Conservation (phyloP, 108 stramenopile species). For the Cafeteria roenbergensis region DNA sequence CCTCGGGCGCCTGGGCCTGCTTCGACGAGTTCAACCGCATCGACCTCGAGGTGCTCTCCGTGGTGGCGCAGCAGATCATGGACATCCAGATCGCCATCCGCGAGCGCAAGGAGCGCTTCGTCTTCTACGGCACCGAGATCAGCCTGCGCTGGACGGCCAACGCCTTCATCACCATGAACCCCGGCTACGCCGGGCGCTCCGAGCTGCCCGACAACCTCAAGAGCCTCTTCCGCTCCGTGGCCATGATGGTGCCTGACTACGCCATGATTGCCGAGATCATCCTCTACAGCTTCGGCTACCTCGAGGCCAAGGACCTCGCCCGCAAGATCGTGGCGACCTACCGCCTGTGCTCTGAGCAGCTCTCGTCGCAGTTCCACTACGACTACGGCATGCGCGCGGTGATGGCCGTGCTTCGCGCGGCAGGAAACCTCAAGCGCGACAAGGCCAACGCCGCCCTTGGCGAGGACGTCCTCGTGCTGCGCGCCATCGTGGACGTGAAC, state of each 20-base stretch:
- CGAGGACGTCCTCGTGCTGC: constrained; percentile 14
- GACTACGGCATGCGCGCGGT: constrained; percentile 61
- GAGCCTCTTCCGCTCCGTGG: constrained; percentile 53
- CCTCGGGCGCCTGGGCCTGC: constrained; percentile 51
- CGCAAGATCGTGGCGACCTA: constrained; percentile 59
- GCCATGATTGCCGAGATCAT: constrained; percentile 56
- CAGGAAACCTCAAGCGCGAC: constrained; percentile 50
- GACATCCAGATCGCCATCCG: constrained; percentile 48
- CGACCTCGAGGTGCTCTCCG: constrained; percentile 44
- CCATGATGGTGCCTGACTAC: constrained; percentile 64
- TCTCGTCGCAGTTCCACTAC: constrained; percentile 51
- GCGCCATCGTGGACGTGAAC: constrained; percentile 55
- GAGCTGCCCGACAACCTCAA: constrained; percentile 47
- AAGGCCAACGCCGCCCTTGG: background rate
- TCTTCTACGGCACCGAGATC: constrained; percentile 50
- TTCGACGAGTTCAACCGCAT: constrained; percentile 58
- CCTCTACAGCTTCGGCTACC: constrained; percentile 54
- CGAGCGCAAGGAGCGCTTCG: constrained; percentile 30
- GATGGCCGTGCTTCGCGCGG: constrained; percentile 52
- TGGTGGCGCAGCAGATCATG: constrained; percentile 48
- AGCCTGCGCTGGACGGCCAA: constrained; percentile 38
- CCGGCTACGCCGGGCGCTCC: constrained; percentile 53
- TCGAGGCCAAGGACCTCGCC: constrained; percentile 40
- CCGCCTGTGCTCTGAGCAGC: constrained; percentile 57
- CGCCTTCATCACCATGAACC: constrained; percentile 61